Evolutionary conservation across 768 basidiomycete genomes (phyloP), one percentile per base, ranked within the genome.

Genomic region (Phanerochaete sordida): DNA sequence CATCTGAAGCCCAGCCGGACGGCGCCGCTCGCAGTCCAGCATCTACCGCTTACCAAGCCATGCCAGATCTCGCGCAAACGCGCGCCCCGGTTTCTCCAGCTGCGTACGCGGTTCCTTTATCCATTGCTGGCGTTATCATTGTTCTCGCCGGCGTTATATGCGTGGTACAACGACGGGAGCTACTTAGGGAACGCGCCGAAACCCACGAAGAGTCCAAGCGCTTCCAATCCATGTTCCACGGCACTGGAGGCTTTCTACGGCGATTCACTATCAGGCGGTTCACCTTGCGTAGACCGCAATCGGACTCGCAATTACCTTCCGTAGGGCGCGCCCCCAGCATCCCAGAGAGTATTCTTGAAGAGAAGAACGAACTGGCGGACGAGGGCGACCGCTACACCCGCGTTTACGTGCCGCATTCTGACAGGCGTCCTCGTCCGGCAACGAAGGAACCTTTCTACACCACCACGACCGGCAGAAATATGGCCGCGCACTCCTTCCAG

Each of bases 41-140:
- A 19, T 52, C 59, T 27, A 66, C 67, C 27, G 47, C 66, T 8
- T 62, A 19, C 9, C 37, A 39, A 15, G 16, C 53, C 9, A 24
- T 43, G 37, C 53, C 53, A 31, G 23, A 24, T 69, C 49, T 64
- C 64, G 27, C 53, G 31, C 66, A 66, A 8, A 61, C 62, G 2
- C 67, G 56, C 50, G 51, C 51, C 23, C 67, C 72, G 11, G 61
- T 68, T 2, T 70, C 74, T 9, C 59, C 64, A 35, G 74, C 73
- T 0, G 73, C 74, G 7, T 62, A 72, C 33, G 74, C 73, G 30
- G 70, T 75, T 21, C 74, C 74, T 1, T 70, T 75, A 45, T 64
- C 72, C 15, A 66, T 75, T 49, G 68, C 73, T 5, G 69, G 61
- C 37, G 59, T 63, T 11, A 69, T 74, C 55, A 50, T 74, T 49